Conservation (phyloP, 192 early-diverging fungal species). For the Backusella mclennaniae region DNA sequence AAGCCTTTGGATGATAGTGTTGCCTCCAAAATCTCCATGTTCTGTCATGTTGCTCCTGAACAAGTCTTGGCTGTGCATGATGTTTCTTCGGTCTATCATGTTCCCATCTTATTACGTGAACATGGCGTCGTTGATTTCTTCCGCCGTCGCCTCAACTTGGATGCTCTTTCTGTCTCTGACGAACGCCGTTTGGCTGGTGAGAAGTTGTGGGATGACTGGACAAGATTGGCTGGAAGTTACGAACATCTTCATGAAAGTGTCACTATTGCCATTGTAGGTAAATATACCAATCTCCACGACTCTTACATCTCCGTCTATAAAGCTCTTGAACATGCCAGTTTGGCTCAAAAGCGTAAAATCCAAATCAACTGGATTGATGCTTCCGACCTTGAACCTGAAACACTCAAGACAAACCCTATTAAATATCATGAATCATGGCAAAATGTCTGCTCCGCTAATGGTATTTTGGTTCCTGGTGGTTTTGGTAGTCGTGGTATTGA, state of each 20-base stretch:
- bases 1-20: constrained; percentile 84
- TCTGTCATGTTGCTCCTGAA: constrained; percentile 94
- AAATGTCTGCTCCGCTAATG: constrained; percentile 80
- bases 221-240: constrained; percentile 47
- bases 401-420: constrained; percentile 75
- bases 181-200: constrained; percentile 57
- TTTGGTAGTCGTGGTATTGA: constrained; percentile 97
- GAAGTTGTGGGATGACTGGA: constrained; percentile 83
- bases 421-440: constrained; percentile 98
- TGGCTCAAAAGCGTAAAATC: constrained; percentile 85
- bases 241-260: constrained; percentile 79
- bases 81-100: constrained; percentile 95
- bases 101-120: constrained; percentile 86
- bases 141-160: constrained; percentile 74
- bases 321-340: constrained; percentile 90
- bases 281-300: constrained; percentile 96
- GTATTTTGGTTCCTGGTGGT: constrained; percentile 97
- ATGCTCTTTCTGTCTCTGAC: constrained; percentile 50
- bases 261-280: constrained; percentile 92
- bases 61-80: constrained; percentile 96
- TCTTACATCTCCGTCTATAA: constrained; percentile 98
- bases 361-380: constrained; percentile 94
- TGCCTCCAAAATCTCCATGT: constrained; percentile 94
- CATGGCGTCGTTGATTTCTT: constrained; percentile 87
- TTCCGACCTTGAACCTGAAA: constrained; percentile 78